phyloP scores from a whole-genome alignment of 768 basidiomycete genomes.

The Podaxis mareebaensis region DNA sequence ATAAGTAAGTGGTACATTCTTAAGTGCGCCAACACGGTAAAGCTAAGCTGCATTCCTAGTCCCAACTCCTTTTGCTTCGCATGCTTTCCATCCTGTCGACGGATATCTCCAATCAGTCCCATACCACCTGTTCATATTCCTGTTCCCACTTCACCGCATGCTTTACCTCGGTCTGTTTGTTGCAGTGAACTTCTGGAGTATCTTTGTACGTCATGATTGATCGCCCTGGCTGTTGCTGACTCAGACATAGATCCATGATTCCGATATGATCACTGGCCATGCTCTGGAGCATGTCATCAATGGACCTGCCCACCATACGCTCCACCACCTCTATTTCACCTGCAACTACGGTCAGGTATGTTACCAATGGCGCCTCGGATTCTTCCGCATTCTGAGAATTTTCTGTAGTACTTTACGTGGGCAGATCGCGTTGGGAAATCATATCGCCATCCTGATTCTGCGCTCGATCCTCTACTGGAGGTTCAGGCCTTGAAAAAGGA shows the following conservation, averaged over 20 bases:
- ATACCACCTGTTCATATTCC: slow-evolving; percentile 88
- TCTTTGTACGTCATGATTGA: slow-evolving; percentile 61
- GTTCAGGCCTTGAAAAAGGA: slow-evolving; percentile 38
- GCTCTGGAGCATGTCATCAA: slow-evolving; percentile 89
- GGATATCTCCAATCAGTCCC: slow-evolving; percentile 94
- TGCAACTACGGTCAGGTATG: slow-evolving; percentile 91
- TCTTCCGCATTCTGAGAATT: slow-evolving; percentile 17
- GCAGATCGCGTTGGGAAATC: slow-evolving; percentile 83
- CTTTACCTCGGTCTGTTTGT: slow-evolving; percentile 87
- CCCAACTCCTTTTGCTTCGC: slow-evolving; percentile 95
- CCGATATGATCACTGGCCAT: slow-evolving; percentile 96
- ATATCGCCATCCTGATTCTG: slow-evolving; percentile 84
- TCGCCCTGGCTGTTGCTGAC: not conserved
- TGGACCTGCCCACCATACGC: slow-evolving; percentile 97
- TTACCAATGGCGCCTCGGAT: slow-evolving; percentile 16
- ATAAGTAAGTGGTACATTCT: slow-evolving; percentile 58
- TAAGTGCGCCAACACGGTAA: not conserved
- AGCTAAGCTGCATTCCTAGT: slow-evolving; percentile 48
- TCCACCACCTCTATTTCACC: slow-evolving; percentile 96
- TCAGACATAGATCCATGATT: slow-evolving; percentile 86
- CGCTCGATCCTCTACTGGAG: slow-evolving; percentile 84
- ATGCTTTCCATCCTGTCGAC: slow-evolving; percentile 97
- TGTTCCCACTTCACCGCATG: slow-evolving; percentile 88
- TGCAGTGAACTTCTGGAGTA: slow-evolving; percentile 91
- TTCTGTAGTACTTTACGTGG: slow-evolving; percentile 91